These are phyloP conservation scores for Alloteropsis semialata DNA, from an alignment of 176 grass and related monocot species.

Conservation along the genomic window DNA sequence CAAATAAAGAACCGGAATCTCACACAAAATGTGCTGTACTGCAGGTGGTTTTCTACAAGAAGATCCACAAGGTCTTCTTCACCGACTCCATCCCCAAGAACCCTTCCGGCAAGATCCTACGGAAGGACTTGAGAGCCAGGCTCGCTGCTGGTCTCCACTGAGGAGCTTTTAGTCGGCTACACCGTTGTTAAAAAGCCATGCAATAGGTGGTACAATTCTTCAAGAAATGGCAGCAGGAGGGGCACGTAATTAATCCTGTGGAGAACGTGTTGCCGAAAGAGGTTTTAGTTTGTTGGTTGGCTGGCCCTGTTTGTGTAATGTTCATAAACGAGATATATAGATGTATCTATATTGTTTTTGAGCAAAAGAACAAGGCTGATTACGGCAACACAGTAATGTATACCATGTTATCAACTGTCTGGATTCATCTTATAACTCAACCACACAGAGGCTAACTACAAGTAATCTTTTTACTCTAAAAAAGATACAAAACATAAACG, in stretches of 20 bases:
- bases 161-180: neutral
- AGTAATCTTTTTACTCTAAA: no score
- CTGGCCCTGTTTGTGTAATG: conserved; percentile 41
- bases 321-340: conserved; percentile 48
- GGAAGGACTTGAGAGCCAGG: conserved; percentile 95
- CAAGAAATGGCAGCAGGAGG: conserved; percentile 26
- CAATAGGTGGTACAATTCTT: conserved; percentile 25
- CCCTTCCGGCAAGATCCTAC: conserved; percentile 88
- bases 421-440: neutral
- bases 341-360: conserved; percentile 39
- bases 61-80: conserved; percentile 87
- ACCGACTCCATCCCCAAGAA: conserved; percentile 83
- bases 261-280: conserved; percentile 15
- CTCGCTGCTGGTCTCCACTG: conserved; percentile 44
- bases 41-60: conserved; percentile 98
- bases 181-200: conserved; percentile 16
- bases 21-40: neutral
- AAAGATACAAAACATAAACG: no score
- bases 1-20: neutral
- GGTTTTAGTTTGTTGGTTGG: conserved; percentile 45
- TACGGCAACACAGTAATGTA: conserved; percentile 21
- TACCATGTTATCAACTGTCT: neutral
- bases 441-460: neutral
- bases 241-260: neutral
- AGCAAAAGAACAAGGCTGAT: conserved; percentile 41